These are phyloP conservation scores for Hortiboletus flavorubellus DNA, from an alignment of 768 basidiomycete species.

Conservation along the genomic window DNA sequence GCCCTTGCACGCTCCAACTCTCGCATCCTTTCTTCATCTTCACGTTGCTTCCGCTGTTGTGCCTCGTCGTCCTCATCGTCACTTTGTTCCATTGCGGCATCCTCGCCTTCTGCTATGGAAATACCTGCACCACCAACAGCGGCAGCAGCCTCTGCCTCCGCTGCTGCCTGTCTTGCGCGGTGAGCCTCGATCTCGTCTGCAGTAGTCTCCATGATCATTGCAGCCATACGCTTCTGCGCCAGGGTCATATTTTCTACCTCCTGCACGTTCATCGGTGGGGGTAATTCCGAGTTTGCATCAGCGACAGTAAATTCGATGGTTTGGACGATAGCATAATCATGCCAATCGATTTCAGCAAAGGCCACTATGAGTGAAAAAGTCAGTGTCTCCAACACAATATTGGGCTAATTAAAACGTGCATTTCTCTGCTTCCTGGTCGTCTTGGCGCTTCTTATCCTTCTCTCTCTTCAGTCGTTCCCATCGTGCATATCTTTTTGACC, in stretches of 20 bases:
- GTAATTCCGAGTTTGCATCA: conserved; percentile 87
- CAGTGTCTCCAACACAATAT: not conserved
- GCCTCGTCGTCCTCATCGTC: conserved; percentile 77
- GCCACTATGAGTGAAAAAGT: conserved; percentile 52
- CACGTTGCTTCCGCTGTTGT: conserved; percentile 53
- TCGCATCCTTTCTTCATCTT: conserved; percentile 65
- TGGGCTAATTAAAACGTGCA: conserved; percentile 44
- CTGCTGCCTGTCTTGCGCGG: conserved; percentile 77
- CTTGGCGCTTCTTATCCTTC: conserved; percentile 79
- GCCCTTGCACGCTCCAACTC: conserved; percentile 77
- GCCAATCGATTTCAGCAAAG: conserved; percentile 98
- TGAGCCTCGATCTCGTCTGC: conserved; percentile 83
- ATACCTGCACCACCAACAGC: conserved; percentile 66
- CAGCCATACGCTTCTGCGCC: conserved; percentile 96
- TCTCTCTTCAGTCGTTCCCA: conserved; percentile 87
- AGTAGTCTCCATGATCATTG: conserved; percentile 96
- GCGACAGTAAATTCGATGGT: conserved; percentile 96
- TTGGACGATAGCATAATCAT: conserved; percentile 97
- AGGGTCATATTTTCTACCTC: conserved; percentile 96
- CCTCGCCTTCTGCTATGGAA: conserved; percentile 44
- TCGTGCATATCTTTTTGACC: conserved; percentile 73
- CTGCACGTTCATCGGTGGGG: conserved; percentile 93
- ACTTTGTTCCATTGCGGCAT: conserved; percentile 75
- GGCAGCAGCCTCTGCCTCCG: conserved; percentile 79
- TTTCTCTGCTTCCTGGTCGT: conserved; percentile 90